Evolutionary conservation across 139 green algal genomes (phyloP).

Genomic region (Nannochloris sp.): DNA sequence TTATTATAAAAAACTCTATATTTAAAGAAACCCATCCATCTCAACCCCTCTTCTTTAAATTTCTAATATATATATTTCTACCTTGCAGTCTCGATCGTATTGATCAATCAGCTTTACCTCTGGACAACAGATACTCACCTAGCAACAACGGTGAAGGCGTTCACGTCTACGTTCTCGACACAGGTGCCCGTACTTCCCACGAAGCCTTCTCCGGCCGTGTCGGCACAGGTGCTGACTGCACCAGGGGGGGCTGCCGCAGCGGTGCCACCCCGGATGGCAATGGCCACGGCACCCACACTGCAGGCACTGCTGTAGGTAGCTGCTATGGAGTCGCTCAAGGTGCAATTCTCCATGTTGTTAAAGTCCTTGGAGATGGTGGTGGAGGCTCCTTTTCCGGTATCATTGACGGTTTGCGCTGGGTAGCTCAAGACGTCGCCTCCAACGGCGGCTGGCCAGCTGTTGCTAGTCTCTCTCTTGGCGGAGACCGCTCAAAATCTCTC

Average conservation of each 20-base stretch:
- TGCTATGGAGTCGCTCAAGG: conserved; percentile 56
- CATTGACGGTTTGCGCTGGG: conserved; percentile 48
- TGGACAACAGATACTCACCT: not conserved
- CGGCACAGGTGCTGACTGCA: not conserved
- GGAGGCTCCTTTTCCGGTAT: conserved; percentile 44
- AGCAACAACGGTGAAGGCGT: not conserved
- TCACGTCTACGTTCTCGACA: conserved; percentile 42
- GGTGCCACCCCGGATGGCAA: conserved; percentile 29
- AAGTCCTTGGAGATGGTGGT: conserved; percentile 28
- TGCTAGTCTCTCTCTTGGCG: conserved; percentile 52
- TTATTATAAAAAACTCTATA: too few species aligned
- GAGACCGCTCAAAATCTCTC: conserved; percentile 26
- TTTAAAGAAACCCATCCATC: too few species aligned
- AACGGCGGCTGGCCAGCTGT: conserved; percentile 38
- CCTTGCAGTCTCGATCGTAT: conserved; percentile 3
- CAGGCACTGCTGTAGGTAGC: conserved; percentile 40
- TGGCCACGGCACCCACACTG: conserved; percentile 61
- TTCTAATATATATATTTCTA: too few species aligned
- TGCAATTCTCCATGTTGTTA: conserved; percentile 37
- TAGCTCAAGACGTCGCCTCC: conserved; percentile 9
- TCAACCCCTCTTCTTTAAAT: too few species aligned
- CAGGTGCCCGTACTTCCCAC: conserved; percentile 40
- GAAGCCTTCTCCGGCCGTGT: conserved; percentile 32
- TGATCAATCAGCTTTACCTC: conserved; percentile 3
- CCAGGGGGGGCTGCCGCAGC: not conserved